Evolutionary conservation across 495 filamentous ascomycete genomes (phyloP).

Genomic region (Lepraria neglecta): DNA sequence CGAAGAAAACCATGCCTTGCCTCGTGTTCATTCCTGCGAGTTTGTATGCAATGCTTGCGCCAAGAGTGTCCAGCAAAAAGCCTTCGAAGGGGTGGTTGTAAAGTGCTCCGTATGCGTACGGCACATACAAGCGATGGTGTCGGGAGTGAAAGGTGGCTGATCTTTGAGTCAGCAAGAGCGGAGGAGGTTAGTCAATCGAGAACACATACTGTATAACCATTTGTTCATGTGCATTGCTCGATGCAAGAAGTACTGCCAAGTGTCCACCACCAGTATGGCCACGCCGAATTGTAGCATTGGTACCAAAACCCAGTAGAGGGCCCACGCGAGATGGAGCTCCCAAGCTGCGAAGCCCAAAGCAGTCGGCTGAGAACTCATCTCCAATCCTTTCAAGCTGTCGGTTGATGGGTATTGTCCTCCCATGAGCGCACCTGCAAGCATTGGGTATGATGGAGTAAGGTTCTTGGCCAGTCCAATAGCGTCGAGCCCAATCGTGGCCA

Average conservation of each 20-base stretch:
- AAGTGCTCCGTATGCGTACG: conserved; percentile 79
- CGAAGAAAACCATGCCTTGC: conserved; percentile 69
- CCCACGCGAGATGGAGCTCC: conserved; percentile 60
- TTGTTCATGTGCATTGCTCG: conserved; percentile 79
- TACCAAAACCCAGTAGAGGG: conserved; percentile 60
- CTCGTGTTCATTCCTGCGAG: conserved; percentile 58
- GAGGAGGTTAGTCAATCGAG: neutral
- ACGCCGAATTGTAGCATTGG: conserved; percentile 59
- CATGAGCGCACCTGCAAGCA: conserved; percentile 54
- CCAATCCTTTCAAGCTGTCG: conserved; percentile 9
- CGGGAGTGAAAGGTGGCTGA: conserved; percentile 69
- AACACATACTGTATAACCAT: conserved; percentile 71
- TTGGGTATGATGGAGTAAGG: conserved; percentile 42
- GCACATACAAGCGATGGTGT: conserved; percentile 83
- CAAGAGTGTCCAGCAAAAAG: conserved; percentile 74
- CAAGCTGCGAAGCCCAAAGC: conserved; percentile 51
- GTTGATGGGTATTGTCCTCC: conserved; percentile 58
- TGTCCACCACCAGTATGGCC: conserved; percentile 63
- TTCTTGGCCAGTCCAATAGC: conserved; percentile 36
- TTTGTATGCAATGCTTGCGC: conserved; percentile 67
- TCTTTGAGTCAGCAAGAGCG: neutral
- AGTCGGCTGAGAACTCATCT: conserved; percentile 22
- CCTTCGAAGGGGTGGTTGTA: conserved; percentile 85
- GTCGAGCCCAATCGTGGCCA: conserved; percentile 38
- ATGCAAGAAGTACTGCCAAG: conserved; percentile 85